phyloP scores from a whole-genome alignment of 768 basidiomycete species.

The Gymnopilus dilepis region DNA sequence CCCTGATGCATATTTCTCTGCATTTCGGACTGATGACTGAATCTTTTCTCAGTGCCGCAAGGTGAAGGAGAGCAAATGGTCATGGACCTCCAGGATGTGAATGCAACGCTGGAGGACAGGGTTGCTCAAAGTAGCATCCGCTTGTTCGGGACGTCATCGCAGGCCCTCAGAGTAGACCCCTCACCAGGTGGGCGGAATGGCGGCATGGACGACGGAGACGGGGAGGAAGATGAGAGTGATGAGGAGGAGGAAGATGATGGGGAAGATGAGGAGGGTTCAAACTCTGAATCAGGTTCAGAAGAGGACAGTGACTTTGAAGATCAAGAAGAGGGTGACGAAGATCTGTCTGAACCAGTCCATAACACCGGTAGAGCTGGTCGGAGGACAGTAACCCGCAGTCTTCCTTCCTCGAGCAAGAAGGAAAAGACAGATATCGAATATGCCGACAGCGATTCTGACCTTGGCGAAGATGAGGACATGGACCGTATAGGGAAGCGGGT shows the following conservation, averaged over 20 bases:
- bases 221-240: constrained; percentile 37
- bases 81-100: constrained; percentile 91
- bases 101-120: constrained; percentile 80
- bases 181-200: constrained; percentile 37
- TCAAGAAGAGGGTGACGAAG: constrained; percentile 25
- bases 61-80: constrained; percentile 99
- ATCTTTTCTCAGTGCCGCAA: constrained; percentile 57
- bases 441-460: constrained; percentile 82
- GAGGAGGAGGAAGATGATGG: constrained; percentile 38
- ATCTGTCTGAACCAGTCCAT: constrained; percentile 29
- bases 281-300: constrained; percentile 38
- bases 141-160: constrained; percentile 83
- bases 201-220: constrained; percentile 25
- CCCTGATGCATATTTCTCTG: constrained; percentile 25
- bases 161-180: constrained; percentile 58
- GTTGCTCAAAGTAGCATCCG: constrained; percentile 83
- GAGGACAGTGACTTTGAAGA: constrained; percentile 32
- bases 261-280: constrained; percentile 36
- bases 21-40: constrained; percentile 48
- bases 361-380: constrained; percentile 57
- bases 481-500: constrained; percentile 33
- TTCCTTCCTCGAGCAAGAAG: constrained; percentile 42
- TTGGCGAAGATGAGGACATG: constrained; percentile 51
- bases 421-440: constrained; percentile 59
- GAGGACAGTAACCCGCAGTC: constrained; percentile 49